Conservation (phyloP, 805 yeast species). For the Saturnispora diversa region DNA sequence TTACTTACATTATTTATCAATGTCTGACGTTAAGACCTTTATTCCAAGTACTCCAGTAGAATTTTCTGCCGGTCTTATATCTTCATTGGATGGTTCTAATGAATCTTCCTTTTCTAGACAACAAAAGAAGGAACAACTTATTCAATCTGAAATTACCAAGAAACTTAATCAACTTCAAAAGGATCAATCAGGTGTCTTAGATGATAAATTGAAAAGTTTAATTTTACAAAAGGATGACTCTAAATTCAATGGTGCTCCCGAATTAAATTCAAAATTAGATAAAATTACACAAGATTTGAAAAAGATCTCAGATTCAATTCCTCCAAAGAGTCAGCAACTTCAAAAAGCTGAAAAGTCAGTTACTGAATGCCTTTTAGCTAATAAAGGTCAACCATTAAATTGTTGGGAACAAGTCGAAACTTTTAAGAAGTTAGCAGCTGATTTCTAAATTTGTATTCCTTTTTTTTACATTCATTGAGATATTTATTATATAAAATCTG, state of each 20-base stretch:
- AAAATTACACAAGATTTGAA: conserved; percentile 30
- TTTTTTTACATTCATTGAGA: background rate
- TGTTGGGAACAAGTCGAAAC: conserved; percentile 76
- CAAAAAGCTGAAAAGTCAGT: conserved; percentile 42
- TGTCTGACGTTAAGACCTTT: conserved; percentile 12
- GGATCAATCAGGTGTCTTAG: conserved; percentile 45
- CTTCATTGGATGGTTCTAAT: conserved; percentile 87
- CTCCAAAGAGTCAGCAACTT: conserved; percentile 33
- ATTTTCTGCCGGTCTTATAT: conserved; percentile 73
- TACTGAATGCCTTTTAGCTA: conserved; percentile 51
- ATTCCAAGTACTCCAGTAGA: conserved; percentile 15
- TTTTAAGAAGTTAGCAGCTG: conserved; percentile 49
- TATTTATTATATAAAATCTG: background rate
- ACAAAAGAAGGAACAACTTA: conserved; percentile 56
- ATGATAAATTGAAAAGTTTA: conserved; percentile 38
- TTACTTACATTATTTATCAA: too few species aligned
- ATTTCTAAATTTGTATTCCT: conserved; percentile 9
- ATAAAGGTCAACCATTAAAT: conserved; percentile 58
- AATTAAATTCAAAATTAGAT: conserved; percentile 29
- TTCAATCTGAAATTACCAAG: conserved; percentile 56
- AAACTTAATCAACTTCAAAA: conserved; percentile 48
- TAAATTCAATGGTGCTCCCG: conserved; percentile 18
- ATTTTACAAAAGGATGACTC: conserved; percentile 31
- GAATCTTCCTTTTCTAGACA: conserved; percentile 37
- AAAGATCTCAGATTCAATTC: conserved; percentile 25